phyloP scores from a whole-genome alignment of 257 asterid genomes.

The Ligustrum vulgare region DNA sequence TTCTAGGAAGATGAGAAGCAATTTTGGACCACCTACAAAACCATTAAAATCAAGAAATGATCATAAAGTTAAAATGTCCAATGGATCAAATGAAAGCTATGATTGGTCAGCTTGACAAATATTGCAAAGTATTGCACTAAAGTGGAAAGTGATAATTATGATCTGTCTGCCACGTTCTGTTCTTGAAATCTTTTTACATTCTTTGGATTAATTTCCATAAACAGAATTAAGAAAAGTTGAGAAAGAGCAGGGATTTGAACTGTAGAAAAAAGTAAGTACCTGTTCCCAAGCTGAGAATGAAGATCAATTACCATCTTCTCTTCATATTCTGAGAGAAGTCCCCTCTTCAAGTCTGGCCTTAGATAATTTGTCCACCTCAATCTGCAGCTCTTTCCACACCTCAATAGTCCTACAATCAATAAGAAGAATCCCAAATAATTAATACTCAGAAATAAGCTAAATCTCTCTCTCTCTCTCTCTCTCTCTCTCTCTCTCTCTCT shows the following conservation, averaged over 20 bases:
- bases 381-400: conserved; percentile 98
- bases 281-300: conserved; percentile 95
- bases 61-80: neutral
- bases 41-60: neutral
- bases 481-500: neutral
- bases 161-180: conserved; percentile 2
- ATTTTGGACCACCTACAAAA: conserved; percentile 84
- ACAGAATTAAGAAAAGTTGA: neutral
- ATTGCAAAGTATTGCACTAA: neutral
- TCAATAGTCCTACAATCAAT: conserved; percentile 59
- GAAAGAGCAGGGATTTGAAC: neutral
- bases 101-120: neutral
- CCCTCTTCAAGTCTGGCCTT: conserved; percentile 94
- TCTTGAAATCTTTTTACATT: neutral
- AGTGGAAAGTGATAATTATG: neutral
- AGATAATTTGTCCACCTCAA: conserved; percentile 91
- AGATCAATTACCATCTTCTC: conserved; percentile 96
- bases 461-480: neutral
- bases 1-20: conserved; percentile 95
- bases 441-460: neutral
- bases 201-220: neutral
- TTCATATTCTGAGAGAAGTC: conserved; percentile 80
- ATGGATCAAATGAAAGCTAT: neutral
- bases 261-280: conserved; percentile 34
- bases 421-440: neutral